Evolutionary conservation across 495 filamentous ascomycete species (phyloP), one percentile per base, ranked within the genome.

Genomic region (Haplographium delicatum): DNA sequence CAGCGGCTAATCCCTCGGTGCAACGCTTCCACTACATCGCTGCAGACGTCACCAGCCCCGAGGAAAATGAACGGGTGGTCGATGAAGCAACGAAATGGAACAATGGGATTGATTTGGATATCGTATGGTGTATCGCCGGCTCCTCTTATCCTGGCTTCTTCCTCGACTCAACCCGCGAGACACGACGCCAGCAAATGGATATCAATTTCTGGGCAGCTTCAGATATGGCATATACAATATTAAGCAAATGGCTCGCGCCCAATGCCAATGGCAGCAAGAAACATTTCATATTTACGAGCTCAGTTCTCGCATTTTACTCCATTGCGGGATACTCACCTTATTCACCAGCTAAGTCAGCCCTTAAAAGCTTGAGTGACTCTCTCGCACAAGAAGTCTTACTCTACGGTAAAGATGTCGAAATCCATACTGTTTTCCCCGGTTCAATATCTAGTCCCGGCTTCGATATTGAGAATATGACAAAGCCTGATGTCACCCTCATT

Each of bases 91-190:
- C 80, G 7, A 68, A 76, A n/a, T 97, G 91, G 93, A 96, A 96
- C 67, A 67, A 80, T 54, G 82, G 80, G 30, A 57, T 67, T 18
- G 67, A 80, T 8, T 88, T 89, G 0, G 91, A 96, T 60, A 75
- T 95, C 47, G 85, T 96, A 35, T 97, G 93, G 91, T 90, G 88
- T 64, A 83, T 88, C 50, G 94, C 93, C 10, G 91, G 91, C 58
- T 74, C 78, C 53, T 80, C 87, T 6, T 72, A 72, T 31, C 91
- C 94, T 0, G 70, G 80, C 4, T 83, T 91, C 59, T 97, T 94
- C 73, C 63, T 87, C 51, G 87, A 95, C 50, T 78, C 76, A 13
- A 68, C 79, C 19, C 61, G 84, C n/a, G 63, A 80, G 19, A 73
- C 72, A 10, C 68, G 91, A 49, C 77, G 83, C 19, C 68, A 76